These are phyloP conservation scores for Neonothopanus nambi DNA, from an alignment of 1,284 basidiomycete species.

Conservation along the genomic window DNA sequence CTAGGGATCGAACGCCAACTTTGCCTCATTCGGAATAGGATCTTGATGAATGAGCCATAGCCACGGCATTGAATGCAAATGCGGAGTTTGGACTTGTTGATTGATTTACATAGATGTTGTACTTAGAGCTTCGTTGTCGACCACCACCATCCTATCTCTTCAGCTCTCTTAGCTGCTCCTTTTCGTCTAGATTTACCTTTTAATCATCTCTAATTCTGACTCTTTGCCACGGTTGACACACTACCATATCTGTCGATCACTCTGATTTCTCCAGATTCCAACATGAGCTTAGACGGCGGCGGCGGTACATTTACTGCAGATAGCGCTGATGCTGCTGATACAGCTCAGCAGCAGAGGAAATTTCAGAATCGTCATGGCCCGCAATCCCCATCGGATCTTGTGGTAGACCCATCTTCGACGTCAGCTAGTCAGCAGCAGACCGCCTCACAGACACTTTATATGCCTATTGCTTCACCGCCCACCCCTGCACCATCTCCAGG, in stretches of 20 bases:
- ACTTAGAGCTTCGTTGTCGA: background rate
- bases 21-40: no score
- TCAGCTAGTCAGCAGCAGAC: background rate
- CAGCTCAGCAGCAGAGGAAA: background rate
- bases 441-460: slow-evolving; percentile 39
- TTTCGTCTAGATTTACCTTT: no score
- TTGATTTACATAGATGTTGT: no score
- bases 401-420: background rate
- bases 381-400: background rate
- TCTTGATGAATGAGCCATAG: no score
- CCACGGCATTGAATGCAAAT: no score
- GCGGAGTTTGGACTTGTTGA: no score
- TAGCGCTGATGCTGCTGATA: background rate
- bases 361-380: background rate
- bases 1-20: no score
- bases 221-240: no score
- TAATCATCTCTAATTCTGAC: no score
- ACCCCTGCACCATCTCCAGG: slow-evolving; percentile 66
- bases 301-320: background rate
- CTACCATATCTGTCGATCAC: no score
- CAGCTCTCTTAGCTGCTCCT: background rate
- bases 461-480: slow-evolving; percentile 64
- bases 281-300: no score
- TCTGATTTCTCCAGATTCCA: no score
- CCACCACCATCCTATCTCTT: background rate